A percentile compares a stretch with the other conserved stretches of the same genome.
phyloP scores from a whole-genome alignment of 2,329 filamentous ascomycete species.

The Fusarium equiseti region DNA sequence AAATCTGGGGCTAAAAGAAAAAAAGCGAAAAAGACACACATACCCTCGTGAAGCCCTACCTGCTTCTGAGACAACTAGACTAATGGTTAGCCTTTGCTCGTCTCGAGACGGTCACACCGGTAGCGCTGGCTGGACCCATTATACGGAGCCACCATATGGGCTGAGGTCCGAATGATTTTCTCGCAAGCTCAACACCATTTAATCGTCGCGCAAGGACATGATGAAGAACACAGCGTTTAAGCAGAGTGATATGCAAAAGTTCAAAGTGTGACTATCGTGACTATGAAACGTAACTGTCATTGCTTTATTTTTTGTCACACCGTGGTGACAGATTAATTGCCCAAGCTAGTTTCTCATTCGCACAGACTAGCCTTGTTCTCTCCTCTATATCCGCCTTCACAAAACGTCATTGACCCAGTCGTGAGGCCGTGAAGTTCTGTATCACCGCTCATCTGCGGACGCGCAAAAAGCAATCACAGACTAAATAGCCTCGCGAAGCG shows the following conservation, averaged over 20 bases:
- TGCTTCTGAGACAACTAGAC: not conserved
- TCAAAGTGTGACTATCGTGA: no score
- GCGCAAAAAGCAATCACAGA: not conserved
- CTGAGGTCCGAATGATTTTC: not conserved
- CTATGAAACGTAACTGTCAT: not conserved
- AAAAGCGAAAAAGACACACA: not conserved
- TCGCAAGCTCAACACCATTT: not conserved
- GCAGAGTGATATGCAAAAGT: not conserved
- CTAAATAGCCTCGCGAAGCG: slow-evolving; percentile 3
- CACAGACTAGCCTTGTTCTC: not conserved
- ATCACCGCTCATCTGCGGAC: not conserved
- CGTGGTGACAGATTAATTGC: not conserved
- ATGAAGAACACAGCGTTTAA: not conserved
- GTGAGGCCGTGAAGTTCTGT: not conserved
- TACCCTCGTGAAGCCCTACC: not conserved
- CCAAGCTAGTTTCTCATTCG: not conserved
- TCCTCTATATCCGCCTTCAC: not conserved
- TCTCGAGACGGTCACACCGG: not conserved
- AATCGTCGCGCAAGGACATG: not conserved
- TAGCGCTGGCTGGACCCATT: not conserved
- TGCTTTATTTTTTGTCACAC: not conserved
- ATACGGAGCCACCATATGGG: not conserved
- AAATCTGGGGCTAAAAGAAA: not conserved
- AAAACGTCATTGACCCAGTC: not conserved
- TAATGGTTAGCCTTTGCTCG: not conserved